These are phyloP conservation scores for Candida succiphila DNA, from an alignment of 805 yeast species.

Conservation along the genomic window DNA sequence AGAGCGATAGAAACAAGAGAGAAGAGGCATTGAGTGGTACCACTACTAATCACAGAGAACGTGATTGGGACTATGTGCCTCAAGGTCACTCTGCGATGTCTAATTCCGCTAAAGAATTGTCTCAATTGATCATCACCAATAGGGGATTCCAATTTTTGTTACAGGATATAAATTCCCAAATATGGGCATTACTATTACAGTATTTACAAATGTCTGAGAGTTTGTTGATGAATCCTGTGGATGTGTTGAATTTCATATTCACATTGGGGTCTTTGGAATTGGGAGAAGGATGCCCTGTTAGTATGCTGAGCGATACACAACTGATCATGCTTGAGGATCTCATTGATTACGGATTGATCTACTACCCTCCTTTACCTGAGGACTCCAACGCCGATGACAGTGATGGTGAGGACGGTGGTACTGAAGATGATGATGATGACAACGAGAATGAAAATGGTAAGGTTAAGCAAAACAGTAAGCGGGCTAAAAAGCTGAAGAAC, in stretches of 20 bases:
- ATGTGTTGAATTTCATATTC: constrained; percentile 86
- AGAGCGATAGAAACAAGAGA: constrained; percentile 15
- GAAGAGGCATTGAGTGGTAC: constrained; percentile 14
- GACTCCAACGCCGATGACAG: background rate
- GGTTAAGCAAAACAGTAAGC: constrained; percentile 1
- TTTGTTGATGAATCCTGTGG: constrained; percentile 90
- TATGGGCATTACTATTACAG: constrained; percentile 86
- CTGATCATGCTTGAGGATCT: constrained; percentile 79
- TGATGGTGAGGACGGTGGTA: background rate
- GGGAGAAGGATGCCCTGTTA: constrained; percentile 74
- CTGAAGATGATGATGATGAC: constrained; percentile 2
- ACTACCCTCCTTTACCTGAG: constrained; percentile 21
- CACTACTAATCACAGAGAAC: constrained; percentile 9
- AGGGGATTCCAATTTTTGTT: constrained; percentile 89
- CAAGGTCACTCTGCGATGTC: constrained; percentile 1
- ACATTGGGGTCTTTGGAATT: constrained; percentile 87
- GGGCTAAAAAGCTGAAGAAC: constrained; percentile 26
- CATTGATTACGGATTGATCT: constrained; percentile 84
- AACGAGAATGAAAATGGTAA: constrained; percentile 28
- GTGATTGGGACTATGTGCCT: constrained; percentile 9
- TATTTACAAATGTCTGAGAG: constrained; percentile 79
- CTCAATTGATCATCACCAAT: constrained; percentile 63
- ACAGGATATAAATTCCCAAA: constrained; percentile 89
- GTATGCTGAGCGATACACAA: constrained; percentile 71
- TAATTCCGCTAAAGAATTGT: constrained; percentile 11